phyloP scores from a whole-genome alignment of 192 early-diverging fungal species.

The Podila clonocystis region DNA sequence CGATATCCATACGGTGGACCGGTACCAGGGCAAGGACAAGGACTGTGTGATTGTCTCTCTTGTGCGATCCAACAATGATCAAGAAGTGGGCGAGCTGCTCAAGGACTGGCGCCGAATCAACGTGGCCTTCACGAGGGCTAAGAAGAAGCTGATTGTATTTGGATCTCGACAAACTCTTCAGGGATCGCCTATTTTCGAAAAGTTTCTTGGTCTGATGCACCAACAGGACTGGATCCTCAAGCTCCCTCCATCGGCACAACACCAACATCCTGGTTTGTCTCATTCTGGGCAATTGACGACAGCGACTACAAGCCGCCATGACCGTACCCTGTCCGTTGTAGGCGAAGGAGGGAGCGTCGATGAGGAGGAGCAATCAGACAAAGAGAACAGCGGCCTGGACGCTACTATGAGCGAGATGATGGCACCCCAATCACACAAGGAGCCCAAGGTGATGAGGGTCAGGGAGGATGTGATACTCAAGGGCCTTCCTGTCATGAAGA shows the following conservation, averaged over 20 bases:
- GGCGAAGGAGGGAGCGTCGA: background rate
- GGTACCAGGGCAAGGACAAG: slow-evolving; percentile 95
- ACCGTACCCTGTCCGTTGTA: background rate
- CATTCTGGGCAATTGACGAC: background rate
- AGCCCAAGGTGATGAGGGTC: slow-evolving; percentile 8
- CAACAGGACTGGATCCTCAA: slow-evolving; percentile 31
- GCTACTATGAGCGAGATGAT: background rate
- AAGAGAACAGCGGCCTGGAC: slow-evolving; percentile 3
- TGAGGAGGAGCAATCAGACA: slow-evolving; percentile 6
- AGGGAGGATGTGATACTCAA: slow-evolving; percentile 16
- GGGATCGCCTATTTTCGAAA: slow-evolving; percentile 62
- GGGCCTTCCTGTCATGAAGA: slow-evolving; percentile 21
- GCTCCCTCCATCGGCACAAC: slow-evolving; percentile 11
- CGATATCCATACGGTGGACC: slow-evolving; percentile 91
- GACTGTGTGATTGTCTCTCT: slow-evolving; percentile 90
- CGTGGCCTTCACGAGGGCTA: slow-evolving; percentile 93
- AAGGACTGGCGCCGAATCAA: slow-evolving; percentile 94
- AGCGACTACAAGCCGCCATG: background rate
- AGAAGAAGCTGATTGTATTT: slow-evolving; percentile 88
- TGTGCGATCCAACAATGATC: slow-evolving; percentile 81
- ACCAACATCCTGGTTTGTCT: slow-evolving; percentile 15
- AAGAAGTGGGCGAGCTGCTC: slow-evolving; percentile 85
- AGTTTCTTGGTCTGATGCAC: slow-evolving; percentile 61
- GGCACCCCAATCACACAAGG: background rate
- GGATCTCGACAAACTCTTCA: slow-evolving; percentile 81